Evolutionary conservation across 768 basidiomycete species (phyloP), one percentile per base, ranked within the genome.

Genomic region (Lentinus brumalis): DNA sequence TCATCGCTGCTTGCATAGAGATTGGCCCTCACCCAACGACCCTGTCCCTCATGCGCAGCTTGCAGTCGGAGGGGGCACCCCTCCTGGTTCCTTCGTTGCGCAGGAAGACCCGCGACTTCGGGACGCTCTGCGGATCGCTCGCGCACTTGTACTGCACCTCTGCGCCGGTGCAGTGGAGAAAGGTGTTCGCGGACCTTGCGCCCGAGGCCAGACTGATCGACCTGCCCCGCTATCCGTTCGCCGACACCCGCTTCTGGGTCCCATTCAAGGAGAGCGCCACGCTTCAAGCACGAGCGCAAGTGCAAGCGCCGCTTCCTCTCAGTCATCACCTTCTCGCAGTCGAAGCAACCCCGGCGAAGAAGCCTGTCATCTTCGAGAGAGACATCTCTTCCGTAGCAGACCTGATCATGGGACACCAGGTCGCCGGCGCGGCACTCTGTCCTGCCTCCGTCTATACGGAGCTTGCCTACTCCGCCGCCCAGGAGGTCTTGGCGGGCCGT

Each of bases 401-500:
- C 14, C 79, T 76, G 58, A 84, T 90, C 7, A 61, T 70, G 21
- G 86, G 87, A 0, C 88, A 90, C 59, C 75, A 67, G n/a, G 86
- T 89, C 7, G 81, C 77, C 6, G 83, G 79, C 4, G 57, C 78
- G 3, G 45, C 64, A 7, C 59, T 68, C 12, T 89, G 87, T 63
- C 87, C 88, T 10, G 88, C 85, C 1, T 88, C 86, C 0, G 79
- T 88, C 1, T 88, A 88, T 63, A 68, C 85, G 12, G 86, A 89
- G 63, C 79, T 84, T 44, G 82, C 76, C 0, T 71, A 82, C 39
- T 79, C 82, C 6, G 82, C 79, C 1, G 73, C 83, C 11, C 59
- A 74, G 32, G 74, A 82, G 35, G 66, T 77, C 4, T 68, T 69
- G 29, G 70, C 69, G 11, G 70, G 79, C 18, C 67, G 76, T 31